Evolutionary conservation across 257 asterid species (phyloP).

Genomic region (Solanum microdontum): DNA sequence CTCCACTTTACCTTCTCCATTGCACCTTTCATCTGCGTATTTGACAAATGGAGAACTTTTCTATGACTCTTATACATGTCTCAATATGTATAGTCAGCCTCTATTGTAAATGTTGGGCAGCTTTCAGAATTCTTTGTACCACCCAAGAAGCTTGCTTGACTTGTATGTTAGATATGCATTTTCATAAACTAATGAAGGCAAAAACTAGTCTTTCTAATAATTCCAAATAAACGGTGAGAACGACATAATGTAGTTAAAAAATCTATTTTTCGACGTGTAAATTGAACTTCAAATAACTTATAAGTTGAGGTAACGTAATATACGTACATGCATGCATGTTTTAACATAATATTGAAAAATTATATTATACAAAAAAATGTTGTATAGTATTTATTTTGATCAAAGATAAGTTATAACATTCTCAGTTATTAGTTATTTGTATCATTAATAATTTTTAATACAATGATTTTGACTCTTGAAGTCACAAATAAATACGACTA

Average conservation of each 20-base stretch:
- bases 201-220: no score
- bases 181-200: background rate
- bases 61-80: background rate
- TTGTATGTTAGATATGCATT: background rate
- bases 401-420: background rate
- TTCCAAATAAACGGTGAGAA: background rate
- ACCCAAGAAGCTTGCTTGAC: background rate
- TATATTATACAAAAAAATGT: no score
- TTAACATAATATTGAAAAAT: background rate
- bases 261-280: background rate
- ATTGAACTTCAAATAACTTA: background rate
- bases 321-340: background rate
- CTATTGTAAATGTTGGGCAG: background rate
- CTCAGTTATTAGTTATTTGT: background rate
- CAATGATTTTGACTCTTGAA: background rate
- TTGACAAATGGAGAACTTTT: background rate
- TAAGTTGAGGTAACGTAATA: background rate
- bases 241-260: background rate
- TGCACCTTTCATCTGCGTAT: background rate
- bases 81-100: no score
- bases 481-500: background rate
- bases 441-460: background rate
- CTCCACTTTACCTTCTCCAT: background rate
- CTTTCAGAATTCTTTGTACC: background rate
- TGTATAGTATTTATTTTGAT: background rate